Conservation (phyloP, 2,329 filamentous ascomycete species). For the Apiospora arundinis region DNA sequence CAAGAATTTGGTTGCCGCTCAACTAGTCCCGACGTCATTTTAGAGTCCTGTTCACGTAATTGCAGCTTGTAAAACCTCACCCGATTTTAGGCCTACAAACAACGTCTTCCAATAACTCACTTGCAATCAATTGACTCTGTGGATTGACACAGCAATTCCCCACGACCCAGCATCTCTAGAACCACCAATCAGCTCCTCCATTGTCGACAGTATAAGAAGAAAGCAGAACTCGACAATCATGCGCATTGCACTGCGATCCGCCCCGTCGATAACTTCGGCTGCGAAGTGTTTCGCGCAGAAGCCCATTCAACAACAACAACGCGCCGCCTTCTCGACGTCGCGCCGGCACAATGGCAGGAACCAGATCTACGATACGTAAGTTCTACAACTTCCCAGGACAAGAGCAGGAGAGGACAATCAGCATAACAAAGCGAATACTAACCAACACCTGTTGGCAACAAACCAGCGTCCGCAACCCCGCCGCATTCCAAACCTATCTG, state of each 20-base stretch:
- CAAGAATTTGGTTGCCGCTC: neutral
- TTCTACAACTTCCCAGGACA: conserved; percentile 19
- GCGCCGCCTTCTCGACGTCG: conserved; percentile 38
- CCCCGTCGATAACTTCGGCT: neutral
- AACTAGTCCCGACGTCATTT: neutral
- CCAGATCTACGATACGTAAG: conserved; percentile 49
- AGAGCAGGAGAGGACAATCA: neutral
- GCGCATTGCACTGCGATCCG: neutral
- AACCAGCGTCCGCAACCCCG: conserved; percentile 60
- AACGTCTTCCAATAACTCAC: neutral
- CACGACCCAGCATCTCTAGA: neutral
- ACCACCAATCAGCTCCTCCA: neutral
- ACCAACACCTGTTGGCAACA: too few relatives aligned
- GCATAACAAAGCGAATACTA: too few relatives aligned
- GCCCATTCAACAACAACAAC: conserved; percentile 15
- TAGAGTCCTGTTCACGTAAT: neutral
- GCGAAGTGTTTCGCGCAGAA: conserved; percentile 21
- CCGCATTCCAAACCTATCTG: conserved; percentile 62
- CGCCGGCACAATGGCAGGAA: conserved; percentile 40
- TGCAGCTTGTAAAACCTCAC: neutral
- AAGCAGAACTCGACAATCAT: neutral
- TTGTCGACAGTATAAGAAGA: neutral
- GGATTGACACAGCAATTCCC: neutral
- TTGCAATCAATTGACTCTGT: neutral
- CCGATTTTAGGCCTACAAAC: neutral